phyloP scores from a whole-genome alignment of 2,329 filamentous ascomycete species.

The Nakataea oryzae region DNA sequence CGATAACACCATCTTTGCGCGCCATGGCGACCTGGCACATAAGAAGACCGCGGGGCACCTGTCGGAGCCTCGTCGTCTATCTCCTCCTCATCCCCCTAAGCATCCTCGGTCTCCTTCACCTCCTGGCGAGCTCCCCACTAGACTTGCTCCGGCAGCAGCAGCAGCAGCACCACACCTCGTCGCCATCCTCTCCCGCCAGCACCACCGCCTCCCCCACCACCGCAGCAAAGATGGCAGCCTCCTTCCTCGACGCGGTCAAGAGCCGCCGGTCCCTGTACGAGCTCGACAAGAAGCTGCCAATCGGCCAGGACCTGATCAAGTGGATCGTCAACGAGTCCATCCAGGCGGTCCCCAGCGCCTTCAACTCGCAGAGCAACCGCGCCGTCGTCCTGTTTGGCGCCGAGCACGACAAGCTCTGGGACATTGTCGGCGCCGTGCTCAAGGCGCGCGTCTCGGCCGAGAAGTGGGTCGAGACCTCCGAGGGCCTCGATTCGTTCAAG shows the following conservation, averaged over 20 bases:
- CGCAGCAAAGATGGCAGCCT: not conserved
- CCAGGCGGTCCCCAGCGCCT: constrained; percentile 42
- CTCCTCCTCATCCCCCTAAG: not conserved
- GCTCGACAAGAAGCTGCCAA: constrained; percentile 31
- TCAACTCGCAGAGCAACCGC: constrained; percentile 59
- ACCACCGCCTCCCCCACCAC: too few relatives aligned
- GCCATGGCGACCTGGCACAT: not conserved
- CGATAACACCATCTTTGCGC: not conserved
- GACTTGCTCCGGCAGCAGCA: not conserved
- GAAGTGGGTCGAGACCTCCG: not conserved
- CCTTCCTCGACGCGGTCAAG: not conserved
- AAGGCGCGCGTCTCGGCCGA: constrained; percentile 32
- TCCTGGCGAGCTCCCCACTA: not conserved
- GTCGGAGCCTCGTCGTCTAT: not conserved
- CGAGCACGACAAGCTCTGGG: constrained; percentile 59
- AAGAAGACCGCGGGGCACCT: not conserved
- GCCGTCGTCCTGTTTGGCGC: constrained; percentile 51
- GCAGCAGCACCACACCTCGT: not conserved
- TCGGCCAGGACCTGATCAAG: constrained; percentile 31
- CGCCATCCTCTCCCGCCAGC: too few relatives aligned
- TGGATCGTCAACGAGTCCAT: constrained; percentile 18
- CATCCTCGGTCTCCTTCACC: not conserved
- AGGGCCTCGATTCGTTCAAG: constrained; percentile 27
- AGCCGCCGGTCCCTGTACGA: not conserved
- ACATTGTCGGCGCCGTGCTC: constrained; percentile 42